A percentile compares a stretch with the other conserved stretches of the same genome.
Conservation (phyloP, 345 rosid genomes). For the Psidium friedrichsthalianum region DNA sequence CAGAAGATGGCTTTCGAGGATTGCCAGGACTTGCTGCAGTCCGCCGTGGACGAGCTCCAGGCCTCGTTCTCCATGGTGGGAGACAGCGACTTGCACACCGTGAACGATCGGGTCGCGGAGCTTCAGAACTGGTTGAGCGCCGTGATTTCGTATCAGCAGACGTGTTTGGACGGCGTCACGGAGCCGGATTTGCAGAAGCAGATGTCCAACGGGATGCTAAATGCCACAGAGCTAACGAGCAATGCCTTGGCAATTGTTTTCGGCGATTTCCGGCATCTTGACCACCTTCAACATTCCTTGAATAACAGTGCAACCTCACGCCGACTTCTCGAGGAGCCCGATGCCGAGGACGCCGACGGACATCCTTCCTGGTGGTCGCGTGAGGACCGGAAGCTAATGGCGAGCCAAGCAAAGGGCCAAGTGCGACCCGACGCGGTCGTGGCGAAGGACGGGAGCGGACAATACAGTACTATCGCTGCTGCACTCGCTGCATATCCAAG, state of each 20-base stretch:
- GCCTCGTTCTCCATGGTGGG: constrained; percentile 24
- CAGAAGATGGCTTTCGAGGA: constrained; percentile 34
- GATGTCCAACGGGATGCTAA: constrained; percentile 6
- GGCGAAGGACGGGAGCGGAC: constrained; percentile 43
- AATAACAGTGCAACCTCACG: constrained; percentile 1
- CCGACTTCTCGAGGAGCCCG: neutral
- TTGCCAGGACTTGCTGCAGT: constrained; percentile 29
- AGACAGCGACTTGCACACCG: constrained; percentile 9
- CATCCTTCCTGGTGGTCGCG: constrained; percentile 27
- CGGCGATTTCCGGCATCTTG: constrained; percentile 11
- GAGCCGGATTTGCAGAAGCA: constrained; percentile 6
- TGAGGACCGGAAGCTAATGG: constrained; percentile 25
- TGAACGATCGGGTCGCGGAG: constrained; percentile 13
- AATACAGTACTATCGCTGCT: constrained; percentile 20
- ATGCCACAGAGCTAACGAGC: constrained; percentile 29
- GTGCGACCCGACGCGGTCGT: constrained; percentile 25
- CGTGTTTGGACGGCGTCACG: constrained; percentile 24
- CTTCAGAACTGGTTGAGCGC: constrained; percentile 37
- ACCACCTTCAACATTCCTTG: constrained; percentile 13
- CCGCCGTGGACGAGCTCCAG: constrained; percentile 31
- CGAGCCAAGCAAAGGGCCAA: neutral
- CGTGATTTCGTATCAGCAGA: constrained; percentile 26
- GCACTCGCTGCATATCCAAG: constrained; percentile 32
- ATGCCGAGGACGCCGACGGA: neutral
- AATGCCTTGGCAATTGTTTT: constrained; percentile 34